Evolutionary conservation across 1,139 yeast species (phyloP), one percentile per base, ranked within the genome.

Genomic region (Blastobotrys elegans): DNA sequence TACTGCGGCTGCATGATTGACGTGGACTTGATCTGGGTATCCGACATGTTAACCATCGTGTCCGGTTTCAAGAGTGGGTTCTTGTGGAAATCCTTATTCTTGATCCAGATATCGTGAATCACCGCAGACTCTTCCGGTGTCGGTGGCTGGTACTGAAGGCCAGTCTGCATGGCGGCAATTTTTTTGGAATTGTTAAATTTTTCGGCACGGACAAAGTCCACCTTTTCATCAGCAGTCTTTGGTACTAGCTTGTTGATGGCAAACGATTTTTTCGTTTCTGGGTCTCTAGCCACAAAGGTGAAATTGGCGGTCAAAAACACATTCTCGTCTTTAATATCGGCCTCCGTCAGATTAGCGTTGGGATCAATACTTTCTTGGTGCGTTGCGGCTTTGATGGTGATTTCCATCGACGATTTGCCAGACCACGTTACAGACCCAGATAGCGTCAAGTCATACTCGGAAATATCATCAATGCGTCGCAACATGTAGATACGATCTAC

Each of bases 1-100:
- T 88, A 89, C 69, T 89, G 97, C 1, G 97, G 97, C 69, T 89
- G 97, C 94, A 89, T 90, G 67, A 89, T 82, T 57, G 82, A 74
- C 5, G 96, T 86, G 7, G 95, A 84, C 47, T 76, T 72, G 49
- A 85, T 75, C 43, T 68, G 68, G 1, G 96, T 82, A 54, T 86
- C 82, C 50, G 77, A 75, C 95, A 87, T 86, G 59, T 52, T 54
- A 45, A 75, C 68, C 43, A 82, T 65, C 55, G 76, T 74, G 46
- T 69, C 63, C 22, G 81, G 80, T 44, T 68, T 64, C 3, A 47
- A 16, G 10, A 46, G 48, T 17, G 57, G 62, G 39, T 48, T 42
- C 45, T 50, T 48, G 43, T 53, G 55, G 43, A 46, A 61, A 43
- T 55, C 54, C 36, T 53, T 53, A 29, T 55, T 56, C 45, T 56